A percentile compares a stretch with the other conserved stretches of the same genome.
phyloP scores from a whole-genome alignment of 164 flowering plant species.

The Santalum album region DNA sequence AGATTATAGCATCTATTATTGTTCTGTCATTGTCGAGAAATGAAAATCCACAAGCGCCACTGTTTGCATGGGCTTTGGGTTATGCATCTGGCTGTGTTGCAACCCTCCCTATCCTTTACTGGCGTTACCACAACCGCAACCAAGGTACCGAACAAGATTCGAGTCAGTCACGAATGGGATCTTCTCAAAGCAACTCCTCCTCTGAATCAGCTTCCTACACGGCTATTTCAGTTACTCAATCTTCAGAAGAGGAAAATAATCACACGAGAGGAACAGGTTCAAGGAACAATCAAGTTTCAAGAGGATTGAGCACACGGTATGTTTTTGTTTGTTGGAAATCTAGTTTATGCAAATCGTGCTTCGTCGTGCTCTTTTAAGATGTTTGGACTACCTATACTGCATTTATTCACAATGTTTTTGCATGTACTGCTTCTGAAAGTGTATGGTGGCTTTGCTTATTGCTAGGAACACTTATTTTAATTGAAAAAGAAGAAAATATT shows the following conservation, averaged over 20 bases:
- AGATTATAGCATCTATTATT: slow-evolving; percentile 24
- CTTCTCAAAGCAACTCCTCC: not conserved
- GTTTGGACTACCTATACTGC: no score
- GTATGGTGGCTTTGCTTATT: no score
- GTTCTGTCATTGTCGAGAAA: slow-evolving; percentile 24
- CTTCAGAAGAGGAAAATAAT: not conserved
- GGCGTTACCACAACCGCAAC: slow-evolving; percentile 15
- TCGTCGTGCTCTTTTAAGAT: not conserved
- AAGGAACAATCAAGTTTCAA: not conserved
- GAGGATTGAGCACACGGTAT: not conserved
- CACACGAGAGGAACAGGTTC: not conserved
- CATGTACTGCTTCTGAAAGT: no score
- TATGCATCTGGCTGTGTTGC: slow-evolving; percentile 31
- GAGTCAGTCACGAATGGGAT: not conserved
- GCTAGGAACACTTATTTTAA: no score
- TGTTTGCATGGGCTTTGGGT: slow-evolving; percentile 25
- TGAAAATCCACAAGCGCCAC: slow-evolving; percentile 25
- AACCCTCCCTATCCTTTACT: slow-evolving; percentile 27
- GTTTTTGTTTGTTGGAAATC: not conserved
- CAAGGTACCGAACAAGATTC: not conserved
- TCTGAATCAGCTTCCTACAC: not conserved
- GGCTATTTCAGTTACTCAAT: not conserved
- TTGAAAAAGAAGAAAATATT: no score
- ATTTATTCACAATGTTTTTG: no score
- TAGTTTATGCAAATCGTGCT: not conserved